phyloP scores from a whole-genome alignment of 1,139 yeast genomes.

The Blastobotrys serpentis region DNA sequence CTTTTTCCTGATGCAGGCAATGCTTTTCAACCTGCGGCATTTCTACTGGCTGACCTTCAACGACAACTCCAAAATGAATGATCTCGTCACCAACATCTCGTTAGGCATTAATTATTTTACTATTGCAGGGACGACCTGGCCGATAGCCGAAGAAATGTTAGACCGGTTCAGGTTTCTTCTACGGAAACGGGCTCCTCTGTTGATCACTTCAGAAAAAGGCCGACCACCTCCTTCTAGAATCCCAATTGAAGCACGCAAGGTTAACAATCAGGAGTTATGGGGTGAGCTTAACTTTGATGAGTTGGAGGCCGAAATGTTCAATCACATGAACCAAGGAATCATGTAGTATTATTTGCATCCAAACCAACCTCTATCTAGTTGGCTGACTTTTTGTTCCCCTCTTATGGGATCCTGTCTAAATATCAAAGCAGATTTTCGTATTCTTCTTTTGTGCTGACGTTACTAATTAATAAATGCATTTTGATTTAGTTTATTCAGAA shows the following conservation, averaged over 20 bases:
- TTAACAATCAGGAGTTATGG: background rate
- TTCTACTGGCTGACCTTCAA: constrained; percentile 7
- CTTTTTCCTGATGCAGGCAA: constrained; percentile 4
- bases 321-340: constrained; percentile 2
- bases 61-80: background rate
- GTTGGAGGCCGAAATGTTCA: constrained; percentile 1
- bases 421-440: too few relatives aligned
- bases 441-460: too few relatives aligned
- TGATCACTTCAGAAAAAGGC: background rate
- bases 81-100: background rate
- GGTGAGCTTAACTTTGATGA: constrained; percentile 3
- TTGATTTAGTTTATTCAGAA: too few relatives aligned
- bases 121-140: background rate
- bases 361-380: too few relatives aligned
- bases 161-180: constrained; percentile 1
- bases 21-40: constrained; percentile 6
- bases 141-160: background rate
- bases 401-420: too few relatives aligned
- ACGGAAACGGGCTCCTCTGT: constrained; percentile 2
- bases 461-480: too few relatives aligned
- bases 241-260: background rate
- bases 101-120: background rate
- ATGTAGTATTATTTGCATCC: background rate
- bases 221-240: background rate
- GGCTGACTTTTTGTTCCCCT: too few relatives aligned